These are phyloP conservation scores for Camellia oleifera DNA, from an alignment of 179 eudicot species.

Conservation along the genomic window DNA sequence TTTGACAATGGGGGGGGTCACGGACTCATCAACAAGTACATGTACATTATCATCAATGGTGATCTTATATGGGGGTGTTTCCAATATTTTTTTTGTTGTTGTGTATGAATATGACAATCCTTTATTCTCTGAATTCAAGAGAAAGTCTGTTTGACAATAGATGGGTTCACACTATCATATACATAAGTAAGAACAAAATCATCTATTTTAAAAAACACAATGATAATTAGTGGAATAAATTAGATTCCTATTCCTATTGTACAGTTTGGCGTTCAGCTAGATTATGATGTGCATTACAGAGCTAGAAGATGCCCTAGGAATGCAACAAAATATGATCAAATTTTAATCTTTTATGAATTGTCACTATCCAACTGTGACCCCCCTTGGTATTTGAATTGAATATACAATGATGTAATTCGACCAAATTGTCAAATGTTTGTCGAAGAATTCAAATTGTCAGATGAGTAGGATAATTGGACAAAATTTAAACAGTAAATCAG, in stretches of 20 bases:
- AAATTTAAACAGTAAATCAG: too few species aligned
- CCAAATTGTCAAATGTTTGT: neutral
- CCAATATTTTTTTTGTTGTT: slow-evolving; percentile 2
- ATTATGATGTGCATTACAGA: neutral
- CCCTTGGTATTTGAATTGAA: neutral
- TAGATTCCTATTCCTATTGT: neutral
- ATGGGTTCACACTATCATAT: neutral
- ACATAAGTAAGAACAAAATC: neutral
- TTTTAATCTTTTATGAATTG: neutral
- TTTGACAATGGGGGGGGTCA: neutral
- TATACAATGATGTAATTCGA: neutral
- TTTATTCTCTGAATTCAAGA: neutral
- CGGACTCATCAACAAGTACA: neutral
- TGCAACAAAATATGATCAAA: neutral
- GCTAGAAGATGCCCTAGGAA: slow-evolving; percentile 4
- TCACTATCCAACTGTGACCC: neutral
- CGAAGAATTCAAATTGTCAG: neutral
- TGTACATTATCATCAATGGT: neutral
- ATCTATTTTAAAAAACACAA: neutral
- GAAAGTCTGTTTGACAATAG: neutral
- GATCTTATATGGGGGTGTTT: neutral
- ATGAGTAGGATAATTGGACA: too few species aligned
- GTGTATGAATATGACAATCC: slow-evolving; percentile 1
- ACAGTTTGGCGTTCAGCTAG: neutral
- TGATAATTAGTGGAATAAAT: neutral